phyloP scores from a whole-genome alignment of 2,329 filamentous ascomycete species.

The Curvularia eragrostidis region DNA sequence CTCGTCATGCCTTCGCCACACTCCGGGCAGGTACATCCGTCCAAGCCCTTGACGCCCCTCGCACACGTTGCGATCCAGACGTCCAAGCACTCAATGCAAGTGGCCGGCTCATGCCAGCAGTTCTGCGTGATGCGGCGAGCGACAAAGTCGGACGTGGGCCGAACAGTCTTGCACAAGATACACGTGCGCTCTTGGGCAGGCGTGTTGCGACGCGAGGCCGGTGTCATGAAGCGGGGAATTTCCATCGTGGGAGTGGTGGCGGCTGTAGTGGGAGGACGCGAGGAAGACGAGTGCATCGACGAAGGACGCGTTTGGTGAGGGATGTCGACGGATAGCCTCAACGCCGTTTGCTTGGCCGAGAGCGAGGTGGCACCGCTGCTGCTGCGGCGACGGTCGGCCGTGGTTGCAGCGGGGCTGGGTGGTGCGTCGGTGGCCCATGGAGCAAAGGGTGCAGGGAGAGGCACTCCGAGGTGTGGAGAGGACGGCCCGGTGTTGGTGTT shows the following conservation, averaged over 20 bases:
- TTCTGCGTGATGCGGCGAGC: conserved; percentile 29
- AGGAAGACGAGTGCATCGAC: conserved; percentile 18
- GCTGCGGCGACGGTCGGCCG: conserved; percentile 20
- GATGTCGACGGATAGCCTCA: conserved; percentile 16
- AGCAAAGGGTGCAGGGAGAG: conserved; percentile 32
- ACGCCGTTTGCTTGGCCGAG: conserved; percentile 15
- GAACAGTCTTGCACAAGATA: conserved; percentile 36
- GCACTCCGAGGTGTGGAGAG: conserved; percentile 14
- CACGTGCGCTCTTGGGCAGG: conserved; percentile 32
- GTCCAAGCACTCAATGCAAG: conserved; percentile 38
- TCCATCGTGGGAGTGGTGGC: neutral
- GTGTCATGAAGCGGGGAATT: conserved; percentile 16
- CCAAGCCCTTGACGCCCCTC: conserved; percentile 22
- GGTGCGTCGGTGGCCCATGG: conserved; percentile 29
- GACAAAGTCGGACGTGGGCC: conserved; percentile 30
- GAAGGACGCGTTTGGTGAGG: conserved; percentile 22
- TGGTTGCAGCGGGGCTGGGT: conserved; percentile 28
- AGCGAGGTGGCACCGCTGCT: conserved; percentile 22
- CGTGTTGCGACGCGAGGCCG: conserved; percentile 25
- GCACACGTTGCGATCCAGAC: conserved; percentile 35
- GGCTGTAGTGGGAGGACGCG: conserved; percentile 1
- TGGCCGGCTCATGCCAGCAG: conserved; percentile 41
- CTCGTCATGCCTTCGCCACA: conserved; percentile 35
- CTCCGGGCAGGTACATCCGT: conserved; percentile 38
- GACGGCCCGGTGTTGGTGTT: conserved; percentile 12